Conservation (phyloP, 2,329 filamentous ascomycete species). For the Lasiodiplodia gonubiensis region DNA sequence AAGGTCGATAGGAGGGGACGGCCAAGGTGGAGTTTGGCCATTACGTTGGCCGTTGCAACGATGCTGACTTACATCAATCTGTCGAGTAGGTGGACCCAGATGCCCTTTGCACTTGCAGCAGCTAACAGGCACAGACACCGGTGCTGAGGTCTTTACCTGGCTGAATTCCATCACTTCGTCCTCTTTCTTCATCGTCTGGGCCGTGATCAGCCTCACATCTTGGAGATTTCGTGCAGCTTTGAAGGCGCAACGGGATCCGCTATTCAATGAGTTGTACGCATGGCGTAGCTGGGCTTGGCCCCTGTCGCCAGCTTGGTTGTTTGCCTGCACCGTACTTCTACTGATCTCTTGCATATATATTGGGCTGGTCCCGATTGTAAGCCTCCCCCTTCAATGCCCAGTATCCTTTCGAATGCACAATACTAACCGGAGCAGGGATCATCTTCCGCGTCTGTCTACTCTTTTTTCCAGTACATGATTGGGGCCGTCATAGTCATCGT, state of each 20-base stretch:
- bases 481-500: conserved; percentile 3
- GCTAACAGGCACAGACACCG: conserved; percentile 22
- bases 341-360: conserved; percentile 26
- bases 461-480: conserved; percentile 24
- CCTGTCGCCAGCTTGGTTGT: conserved; percentile 36
- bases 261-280: conserved; percentile 38
- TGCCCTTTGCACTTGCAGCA: not conserved
- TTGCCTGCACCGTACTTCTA: conserved; percentile 30
- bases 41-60: conserved; percentile 60
- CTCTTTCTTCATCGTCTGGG: conserved; percentile 43
- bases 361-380: conserved; percentile 37
- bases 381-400: conserved; percentile 40
- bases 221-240: conserved; percentile 41
- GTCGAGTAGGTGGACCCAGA: not conserved
- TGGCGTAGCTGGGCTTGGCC: conserved; percentile 41
- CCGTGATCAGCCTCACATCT: conserved; percentile 41
- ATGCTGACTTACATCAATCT: conserved; percentile 39
- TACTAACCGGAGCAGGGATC: not conserved
- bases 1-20: conserved; percentile 39
- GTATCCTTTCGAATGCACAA: not conserved
- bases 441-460: not conserved
- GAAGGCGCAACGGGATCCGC: conserved; percentile 34
- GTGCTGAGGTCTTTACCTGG: conserved; percentile 37
- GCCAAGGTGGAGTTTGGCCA: conserved; percentile 57
- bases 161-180: conserved; percentile 39